Evolutionary conservation across 371 early-diverging fungal genomes (phyloP).

Genomic region (Blakeslea trispora): DNA sequence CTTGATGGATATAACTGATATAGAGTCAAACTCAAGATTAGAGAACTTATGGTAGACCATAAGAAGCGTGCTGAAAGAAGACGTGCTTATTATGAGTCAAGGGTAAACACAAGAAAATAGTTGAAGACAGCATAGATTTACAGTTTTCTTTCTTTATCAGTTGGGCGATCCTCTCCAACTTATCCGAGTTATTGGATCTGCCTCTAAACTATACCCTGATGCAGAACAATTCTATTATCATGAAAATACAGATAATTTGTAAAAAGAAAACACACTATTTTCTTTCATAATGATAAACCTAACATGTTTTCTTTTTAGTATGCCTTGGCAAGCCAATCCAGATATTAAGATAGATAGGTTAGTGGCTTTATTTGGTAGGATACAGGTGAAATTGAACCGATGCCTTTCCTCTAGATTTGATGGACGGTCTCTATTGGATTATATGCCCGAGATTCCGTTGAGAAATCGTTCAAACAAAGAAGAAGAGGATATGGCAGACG

Average conservation of each 20-base stretch:
- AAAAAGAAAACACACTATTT: constrained; percentile 20
- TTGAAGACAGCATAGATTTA: neutral
- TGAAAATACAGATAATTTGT: constrained; percentile 55
- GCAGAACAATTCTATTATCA: constrained; percentile 58
- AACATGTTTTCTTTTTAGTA: constrained; percentile 23
- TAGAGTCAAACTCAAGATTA: constrained; percentile 34
- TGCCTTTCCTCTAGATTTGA: constrained; percentile 49
- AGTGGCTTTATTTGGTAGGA: too few species aligned
- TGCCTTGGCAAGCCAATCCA: constrained; percentile 55
- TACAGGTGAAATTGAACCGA: too few species aligned
- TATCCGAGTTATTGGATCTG: constrained; percentile 56
- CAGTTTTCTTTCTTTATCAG: constrained; percentile 24
- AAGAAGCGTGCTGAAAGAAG: constrained; percentile 59
- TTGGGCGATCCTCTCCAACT: constrained; percentile 62
- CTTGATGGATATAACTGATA: neutral
- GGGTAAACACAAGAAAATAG: constrained; percentile 31
- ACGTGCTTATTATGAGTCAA: constrained; percentile 61
- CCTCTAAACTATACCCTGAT: constrained; percentile 50
- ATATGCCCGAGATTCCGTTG: constrained; percentile 40
- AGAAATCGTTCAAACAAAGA: constrained; percentile 20
- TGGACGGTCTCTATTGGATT: constrained; percentile 59
- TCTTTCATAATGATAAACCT: neutral
- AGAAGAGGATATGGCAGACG: constrained; percentile 48
- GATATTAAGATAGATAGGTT: constrained; percentile 55
- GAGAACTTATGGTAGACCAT: constrained; percentile 57